Evolutionary conservation across 176 grass and related monocot genomes (phyloP).

Genomic region (Oryza nivara): DNA sequence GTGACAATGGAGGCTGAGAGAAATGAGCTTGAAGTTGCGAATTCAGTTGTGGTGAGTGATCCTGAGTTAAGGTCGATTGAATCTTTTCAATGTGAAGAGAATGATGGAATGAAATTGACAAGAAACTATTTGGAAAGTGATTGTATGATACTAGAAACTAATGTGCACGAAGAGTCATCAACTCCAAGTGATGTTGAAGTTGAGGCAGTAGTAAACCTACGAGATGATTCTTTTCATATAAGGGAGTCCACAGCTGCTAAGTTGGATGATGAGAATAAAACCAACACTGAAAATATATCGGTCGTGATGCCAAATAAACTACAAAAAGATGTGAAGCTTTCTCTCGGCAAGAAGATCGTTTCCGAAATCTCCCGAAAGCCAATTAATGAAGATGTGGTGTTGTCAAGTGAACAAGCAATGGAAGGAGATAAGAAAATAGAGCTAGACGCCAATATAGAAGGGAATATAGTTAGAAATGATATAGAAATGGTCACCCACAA

Average conservation of each 20-base stretch:
- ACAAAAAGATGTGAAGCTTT: not conserved
- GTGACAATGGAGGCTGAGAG: not conserved
- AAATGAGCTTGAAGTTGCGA: too few relatives aligned
- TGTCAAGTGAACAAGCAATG: not conserved
- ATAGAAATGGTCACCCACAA: not conserved
- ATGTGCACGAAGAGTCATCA: not conserved
- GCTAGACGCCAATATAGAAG: not conserved
- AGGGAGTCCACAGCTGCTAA: not conserved
- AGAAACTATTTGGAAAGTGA: not conserved
- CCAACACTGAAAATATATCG: not conserved
- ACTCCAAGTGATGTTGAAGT: not conserved
- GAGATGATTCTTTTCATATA: not conserved
- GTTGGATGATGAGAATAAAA: not conserved
- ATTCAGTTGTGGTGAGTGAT: not conserved
- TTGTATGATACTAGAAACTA: not conserved
- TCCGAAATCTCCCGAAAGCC: not conserved
- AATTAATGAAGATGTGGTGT: not conserved
- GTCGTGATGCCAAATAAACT: not conserved
- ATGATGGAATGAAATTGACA: not conserved
- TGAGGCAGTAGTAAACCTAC: not conserved
- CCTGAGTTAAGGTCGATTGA: not conserved
- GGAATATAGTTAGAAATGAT: not conserved
- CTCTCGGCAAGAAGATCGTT: not conserved
- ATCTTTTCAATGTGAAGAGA: not conserved
- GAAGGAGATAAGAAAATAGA: not conserved